These are phyloP conservation scores for Heliocybe sulcata DNA, from an alignment of 1,284 basidiomycete genomes.

Conservation along the genomic window DNA sequence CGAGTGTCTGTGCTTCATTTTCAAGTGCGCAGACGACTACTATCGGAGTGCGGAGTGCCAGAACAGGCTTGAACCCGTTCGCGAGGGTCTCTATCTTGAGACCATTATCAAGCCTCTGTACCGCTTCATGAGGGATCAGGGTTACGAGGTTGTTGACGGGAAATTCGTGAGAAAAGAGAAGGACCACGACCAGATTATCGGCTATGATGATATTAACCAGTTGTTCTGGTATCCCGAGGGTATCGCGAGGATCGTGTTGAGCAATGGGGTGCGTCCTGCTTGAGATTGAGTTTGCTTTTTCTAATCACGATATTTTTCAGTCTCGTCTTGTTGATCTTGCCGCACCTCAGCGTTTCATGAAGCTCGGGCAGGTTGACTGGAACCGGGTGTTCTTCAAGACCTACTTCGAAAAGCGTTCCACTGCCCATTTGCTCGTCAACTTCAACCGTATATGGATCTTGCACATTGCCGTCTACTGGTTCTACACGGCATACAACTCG, in stretches of 20 bases:
- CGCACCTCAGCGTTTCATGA: conserved; percentile 88
- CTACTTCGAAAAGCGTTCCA: conserved; percentile 92
- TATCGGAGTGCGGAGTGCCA: conserved; percentile 98
- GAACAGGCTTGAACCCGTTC: conserved; percentile 88
- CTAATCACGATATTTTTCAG: conserved; percentile 28
- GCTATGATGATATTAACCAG: conserved; percentile 99
- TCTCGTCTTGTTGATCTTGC: conserved; percentile 86
- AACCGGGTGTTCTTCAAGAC: conserved; percentile 94
- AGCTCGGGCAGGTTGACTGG: conserved; percentile 88
- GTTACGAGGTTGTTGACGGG: conserved; percentile 93
- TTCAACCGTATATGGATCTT: conserved; percentile 97
- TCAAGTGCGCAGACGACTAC: conserved; percentile 99
- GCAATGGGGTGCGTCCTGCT: conserved; percentile 62
- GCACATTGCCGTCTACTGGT: conserved; percentile 88
- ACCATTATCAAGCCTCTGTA: conserved; percentile 94
- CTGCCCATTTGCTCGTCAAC: conserved; percentile 88
- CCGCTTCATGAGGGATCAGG: conserved; percentile 94
- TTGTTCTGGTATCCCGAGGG: conserved; percentile 99
- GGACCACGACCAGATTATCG: conserved; percentile 95
- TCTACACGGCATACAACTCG: conserved; percentile 94
- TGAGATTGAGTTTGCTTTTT: conserved; percentile 4
- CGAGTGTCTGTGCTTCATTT: conserved; percentile 98
- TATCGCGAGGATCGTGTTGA: conserved; percentile 84
- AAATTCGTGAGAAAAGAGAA: conserved; percentile 93
- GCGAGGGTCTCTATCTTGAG: conserved; percentile 91